Conservation (phyloP, 164 flowering plant species). For the Magnolia sinica region DNA sequence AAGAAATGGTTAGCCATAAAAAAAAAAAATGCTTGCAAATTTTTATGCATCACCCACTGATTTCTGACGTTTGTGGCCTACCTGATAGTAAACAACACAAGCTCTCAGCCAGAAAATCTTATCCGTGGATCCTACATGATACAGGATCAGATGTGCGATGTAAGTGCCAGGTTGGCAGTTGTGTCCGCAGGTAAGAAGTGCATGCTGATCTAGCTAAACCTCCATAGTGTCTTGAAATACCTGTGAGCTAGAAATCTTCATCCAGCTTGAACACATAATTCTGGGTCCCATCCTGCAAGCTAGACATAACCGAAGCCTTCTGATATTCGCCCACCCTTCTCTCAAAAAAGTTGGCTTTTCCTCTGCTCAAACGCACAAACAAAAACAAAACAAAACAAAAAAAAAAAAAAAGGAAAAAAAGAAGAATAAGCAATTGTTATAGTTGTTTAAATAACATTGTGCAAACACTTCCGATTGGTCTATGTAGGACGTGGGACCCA, state of each 20-base stretch:
- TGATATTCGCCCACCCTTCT: constrained; percentile 92
- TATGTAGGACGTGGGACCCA: background rate
- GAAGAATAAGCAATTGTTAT: background rate
- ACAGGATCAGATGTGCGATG: background rate
- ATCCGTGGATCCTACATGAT: background rate
- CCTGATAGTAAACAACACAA: too few relatives aligned
- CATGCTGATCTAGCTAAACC: background rate
- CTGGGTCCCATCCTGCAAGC: constrained; percentile 44
- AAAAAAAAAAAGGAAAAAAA: too few relatives aligned
- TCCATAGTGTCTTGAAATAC: background rate
- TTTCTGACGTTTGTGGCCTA: too few relatives aligned
- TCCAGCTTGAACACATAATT: constrained; percentile 63
- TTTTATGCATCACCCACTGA: too few relatives aligned
- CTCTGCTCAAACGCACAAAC: constrained; percentile 39
- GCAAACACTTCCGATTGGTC: background rate
- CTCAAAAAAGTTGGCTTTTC: constrained; percentile 89
- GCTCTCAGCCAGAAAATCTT: background rate
- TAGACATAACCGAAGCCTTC: constrained; percentile 84
- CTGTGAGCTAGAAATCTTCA: constrained; percentile 61
- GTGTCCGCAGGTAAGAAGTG: background rate
- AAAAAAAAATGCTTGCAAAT: too few relatives aligned
- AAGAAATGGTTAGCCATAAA: too few relatives aligned
- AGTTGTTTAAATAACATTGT: background rate
- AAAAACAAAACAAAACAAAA: too few relatives aligned
- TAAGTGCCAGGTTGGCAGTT: background rate